Percentiles rank a stretch among this genome's conserved stretches.
Evolutionary conservation across 108 stramenopile genomes (phyloP).

Genomic region (Skeletonema tropicum): DNA sequence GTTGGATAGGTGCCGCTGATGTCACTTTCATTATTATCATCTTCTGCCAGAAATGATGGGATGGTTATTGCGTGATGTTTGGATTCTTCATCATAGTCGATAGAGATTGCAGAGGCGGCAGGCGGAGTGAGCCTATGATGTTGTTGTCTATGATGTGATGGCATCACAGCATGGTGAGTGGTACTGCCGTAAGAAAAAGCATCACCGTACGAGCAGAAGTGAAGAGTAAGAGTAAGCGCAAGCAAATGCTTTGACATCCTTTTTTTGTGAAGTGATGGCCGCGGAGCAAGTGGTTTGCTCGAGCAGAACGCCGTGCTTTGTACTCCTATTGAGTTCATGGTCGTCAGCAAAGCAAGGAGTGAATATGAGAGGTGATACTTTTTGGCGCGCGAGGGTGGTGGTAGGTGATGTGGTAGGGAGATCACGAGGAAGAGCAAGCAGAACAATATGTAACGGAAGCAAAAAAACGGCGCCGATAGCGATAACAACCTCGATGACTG

Average conservation of each 20-base stretch:
- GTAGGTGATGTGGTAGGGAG: background rate
- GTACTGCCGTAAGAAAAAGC: too few species aligned
- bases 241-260: too few species aligned
- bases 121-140: background rate
- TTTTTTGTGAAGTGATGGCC: background rate
- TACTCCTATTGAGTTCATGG: slow-evolving; percentile 4
- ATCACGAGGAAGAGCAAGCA: too few species aligned
- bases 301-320: background rate
- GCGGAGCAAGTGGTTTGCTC: background rate
- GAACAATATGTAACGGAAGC: too few species aligned
- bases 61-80: slow-evolving; percentile 34
- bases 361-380: too few species aligned
- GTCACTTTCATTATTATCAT: background rate
- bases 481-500: too few species aligned
- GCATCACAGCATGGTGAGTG: too few species aligned
- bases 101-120: slow-evolving; percentile 5
- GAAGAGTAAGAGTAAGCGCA: too few species aligned
- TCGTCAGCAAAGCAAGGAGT: too few species aligned
- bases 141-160: background rate
- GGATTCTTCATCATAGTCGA: slow-evolving; percentile 14
- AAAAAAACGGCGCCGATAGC: too few species aligned
- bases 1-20: slow-evolving; percentile 53
- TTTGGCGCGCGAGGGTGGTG: background rate
- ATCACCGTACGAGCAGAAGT: too few species aligned
- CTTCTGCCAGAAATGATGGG: slow-evolving; percentile 35